Percentiles rank a stretch among this genome's conserved stretches.
Evolutionary conservation across 2,329 filamentous ascomycete species (phyloP).

Genomic region (Exophiala sp.): DNA sequence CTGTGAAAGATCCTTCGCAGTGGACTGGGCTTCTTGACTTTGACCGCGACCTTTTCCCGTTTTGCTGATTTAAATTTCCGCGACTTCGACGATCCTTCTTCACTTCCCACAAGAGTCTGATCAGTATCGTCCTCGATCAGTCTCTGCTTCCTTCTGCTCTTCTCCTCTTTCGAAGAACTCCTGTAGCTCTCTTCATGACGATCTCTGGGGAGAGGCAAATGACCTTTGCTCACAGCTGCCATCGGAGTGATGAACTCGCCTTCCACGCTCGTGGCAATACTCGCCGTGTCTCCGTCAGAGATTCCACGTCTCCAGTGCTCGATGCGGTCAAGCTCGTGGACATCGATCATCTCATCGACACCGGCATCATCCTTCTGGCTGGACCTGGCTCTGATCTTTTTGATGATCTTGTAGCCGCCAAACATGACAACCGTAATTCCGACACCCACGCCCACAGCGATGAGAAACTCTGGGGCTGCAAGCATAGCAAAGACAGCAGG

Average conservation of each 20-base stretch:
- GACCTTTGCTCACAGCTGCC: constrained; percentile 49
- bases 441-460: constrained; percentile 81
- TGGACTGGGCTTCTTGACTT: constrained; percentile 37
- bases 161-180: constrained; percentile 33
- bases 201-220: constrained; percentile 30
- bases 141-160: constrained; percentile 21
- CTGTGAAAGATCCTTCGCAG: constrained; percentile 27
- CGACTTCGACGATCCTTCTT: constrained; percentile 16
- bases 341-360: constrained; percentile 56
- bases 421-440: constrained; percentile 95
- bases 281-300: constrained; percentile 47
- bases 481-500: constrained; percentile 84
- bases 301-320: constrained; percentile 64
- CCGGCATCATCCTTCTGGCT: constrained; percentile 32
- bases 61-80: constrained; percentile 17
- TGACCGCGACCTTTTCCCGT: constrained; percentile 25
- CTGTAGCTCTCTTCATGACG: constrained; percentile 25
- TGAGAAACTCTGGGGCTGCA: constrained; percentile 87
- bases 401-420: constrained; percentile 95
- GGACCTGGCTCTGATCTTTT: constrained; percentile 60
- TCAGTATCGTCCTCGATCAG: constrained; percentile 18
- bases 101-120: constrained; percentile 19
- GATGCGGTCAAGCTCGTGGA: constrained; percentile 49
- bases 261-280: constrained; percentile 57
- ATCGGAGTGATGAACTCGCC: constrained; percentile 63